These are phyloP conservation scores for Chrysanthemum seticuspe DNA, from an alignment of 129 eudicot genomes.

Conservation along the genomic window DNA sequence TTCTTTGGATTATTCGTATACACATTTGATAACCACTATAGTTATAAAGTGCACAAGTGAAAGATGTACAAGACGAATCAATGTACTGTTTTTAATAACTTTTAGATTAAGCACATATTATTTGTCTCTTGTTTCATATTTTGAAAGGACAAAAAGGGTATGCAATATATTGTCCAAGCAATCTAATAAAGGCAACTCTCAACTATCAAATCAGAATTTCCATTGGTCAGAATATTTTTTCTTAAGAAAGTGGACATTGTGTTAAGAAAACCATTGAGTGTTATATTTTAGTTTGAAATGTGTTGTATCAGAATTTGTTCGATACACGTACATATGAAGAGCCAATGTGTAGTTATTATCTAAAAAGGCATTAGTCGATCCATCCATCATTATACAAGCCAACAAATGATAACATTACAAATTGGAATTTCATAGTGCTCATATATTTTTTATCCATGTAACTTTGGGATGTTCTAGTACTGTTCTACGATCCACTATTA, in stretches of 20 bases:
- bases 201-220: neutral
- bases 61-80: neutral
- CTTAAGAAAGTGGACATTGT: conserved; percentile 6
- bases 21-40: neutral
- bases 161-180: neutral
- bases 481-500: conserved; percentile 4
- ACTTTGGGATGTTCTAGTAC: neutral
- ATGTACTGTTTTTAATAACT: neutral
- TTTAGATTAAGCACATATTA: neutral
- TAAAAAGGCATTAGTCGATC: neutral
- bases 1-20: too few relatives aligned
- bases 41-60: neutral
- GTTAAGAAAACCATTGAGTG: neutral
- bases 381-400: neutral
- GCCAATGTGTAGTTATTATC: neutral
- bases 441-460: neutral
- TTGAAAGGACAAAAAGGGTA: conserved; percentile 6
- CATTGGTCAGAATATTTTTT: conserved; percentile 10
- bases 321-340: neutral
- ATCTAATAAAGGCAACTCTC: neutral
- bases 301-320: conserved; percentile 9
- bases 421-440: conserved; percentile 14
- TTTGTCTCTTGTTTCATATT: neutral
- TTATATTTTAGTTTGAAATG: neutral
- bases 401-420: neutral